Base-by-base conservation (phyloP, 352 stramenopile genomes). In the Globisporangium nodosum region DNA sequence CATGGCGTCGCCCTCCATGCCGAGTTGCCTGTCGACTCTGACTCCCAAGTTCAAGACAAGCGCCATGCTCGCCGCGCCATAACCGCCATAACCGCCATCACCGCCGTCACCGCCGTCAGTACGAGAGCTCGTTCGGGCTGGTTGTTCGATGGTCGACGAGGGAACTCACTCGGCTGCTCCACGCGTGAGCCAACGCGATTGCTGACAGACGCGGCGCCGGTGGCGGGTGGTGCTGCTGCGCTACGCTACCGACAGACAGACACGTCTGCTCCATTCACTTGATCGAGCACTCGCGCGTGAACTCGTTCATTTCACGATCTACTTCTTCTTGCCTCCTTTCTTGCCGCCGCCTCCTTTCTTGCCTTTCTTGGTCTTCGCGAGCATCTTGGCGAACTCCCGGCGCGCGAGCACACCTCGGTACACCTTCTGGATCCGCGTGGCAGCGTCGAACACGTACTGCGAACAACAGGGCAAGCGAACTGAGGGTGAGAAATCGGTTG, bases 331-430 rank as follows among this genome's bases (percentile, higher is more conserved):
- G 47, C 64, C 66, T 15, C 12, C 13, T 48, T 82, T 79, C 48
- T 81, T 86, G 39, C 63, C 58, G 30, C 66, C 75, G 21, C 70
- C 77, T n/a, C 62, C 66, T 62, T 88, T 90, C 45, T 77, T 82
- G 60, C 77, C 79, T 63, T 94, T 95, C 59, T 91, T 91, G 66
- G 71, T 92, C 71, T 96, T 95, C 56, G 73, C 73, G n/a, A 73
- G 57, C 58, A 89, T 83, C 58, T 94, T 92, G 39, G 68, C 70
- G 59, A 79, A 87, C 63, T 91, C 79, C 49, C 71, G 75, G 7
- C 87, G 77, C 27, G 69, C 71, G 35, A 90, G 55, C 40, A 85
- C 54, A 21, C 85, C 87, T 0, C 87, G 76, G 49, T 89, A 93
- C 8, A 93, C 64, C 60, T 92, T 94, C 63, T 96, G 87, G 53